These are phyloP conservation scores for Calonectria multiphialidica DNA, from an alignment of 2,329 filamentous ascomycete genomes.

Conservation along the genomic window DNA sequence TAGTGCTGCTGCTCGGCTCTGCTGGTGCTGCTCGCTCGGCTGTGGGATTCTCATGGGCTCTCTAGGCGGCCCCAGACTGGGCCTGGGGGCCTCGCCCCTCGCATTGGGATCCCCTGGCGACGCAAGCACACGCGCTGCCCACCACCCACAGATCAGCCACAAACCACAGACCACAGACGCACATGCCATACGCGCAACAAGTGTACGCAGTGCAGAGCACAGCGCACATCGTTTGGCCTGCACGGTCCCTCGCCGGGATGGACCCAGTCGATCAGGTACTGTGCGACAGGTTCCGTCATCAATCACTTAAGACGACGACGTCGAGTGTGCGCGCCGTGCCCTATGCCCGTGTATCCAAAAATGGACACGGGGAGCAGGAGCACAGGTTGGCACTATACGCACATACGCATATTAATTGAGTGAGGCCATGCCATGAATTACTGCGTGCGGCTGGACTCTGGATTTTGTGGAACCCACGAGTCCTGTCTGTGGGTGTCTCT, in stretches of 20 bases:
- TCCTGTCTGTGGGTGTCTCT: not conserved
- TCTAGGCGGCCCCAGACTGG: not conserved
- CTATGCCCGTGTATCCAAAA: slow-evolving; percentile 16
- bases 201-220: not conserved
- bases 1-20: not conserved
- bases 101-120: slow-evolving; percentile 10
- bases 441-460: not conserved
- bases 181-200: slow-evolving; percentile 7
- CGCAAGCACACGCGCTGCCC: not conserved
- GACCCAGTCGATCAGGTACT: slow-evolving; percentile 12
- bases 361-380: slow-evolving; percentile 13
- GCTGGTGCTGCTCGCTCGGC: not conserved
- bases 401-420: slow-evolving; percentile 1
- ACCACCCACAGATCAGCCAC: slow-evolving; percentile 11
- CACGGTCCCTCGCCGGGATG: slow-evolving; percentile 11
- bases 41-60: not conserved
- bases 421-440: not conserved
- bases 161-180: not conserved
- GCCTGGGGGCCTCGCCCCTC: not conserved
- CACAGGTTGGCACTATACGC: not conserved
- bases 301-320: not conserved
- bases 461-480: not conserved
- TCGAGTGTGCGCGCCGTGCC: not conserved
- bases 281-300: not conserved
- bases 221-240: slow-evolving; percentile 5